These are phyloP conservation scores for Trichoderma gracile DNA, from an alignment of 2,329 filamentous ascomycete species.

Conservation along the genomic window DNA sequence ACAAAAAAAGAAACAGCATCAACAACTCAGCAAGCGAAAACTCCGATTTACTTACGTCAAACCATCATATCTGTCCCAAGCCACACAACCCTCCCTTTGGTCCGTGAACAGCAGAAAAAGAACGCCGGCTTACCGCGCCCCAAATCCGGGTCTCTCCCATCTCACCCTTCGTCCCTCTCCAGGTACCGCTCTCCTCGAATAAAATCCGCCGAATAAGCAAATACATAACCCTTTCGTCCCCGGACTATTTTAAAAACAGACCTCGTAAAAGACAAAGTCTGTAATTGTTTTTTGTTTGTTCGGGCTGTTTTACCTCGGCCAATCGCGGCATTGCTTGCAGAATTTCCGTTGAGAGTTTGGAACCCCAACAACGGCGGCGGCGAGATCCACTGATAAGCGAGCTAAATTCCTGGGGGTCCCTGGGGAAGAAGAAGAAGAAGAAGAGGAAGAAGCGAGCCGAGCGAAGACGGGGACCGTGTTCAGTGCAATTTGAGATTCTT, in stretches of 20 bases:
- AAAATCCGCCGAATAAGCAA: conserved; percentile 8
- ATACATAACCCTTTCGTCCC: background rate
- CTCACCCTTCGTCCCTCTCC: background rate
- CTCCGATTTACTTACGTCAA: too few relatives aligned
- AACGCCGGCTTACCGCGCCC: background rate
- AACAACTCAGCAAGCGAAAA: too few relatives aligned
- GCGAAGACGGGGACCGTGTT: too few relatives aligned
- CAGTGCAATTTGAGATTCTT: background rate
- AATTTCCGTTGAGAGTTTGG: conserved; percentile 12
- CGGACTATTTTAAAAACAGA: background rate
- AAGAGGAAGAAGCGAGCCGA: too few relatives aligned
- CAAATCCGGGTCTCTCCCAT: background rate
- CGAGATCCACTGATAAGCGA: conserved; percentile 22
- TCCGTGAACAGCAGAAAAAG: too few relatives aligned
- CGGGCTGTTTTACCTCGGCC: too few relatives aligned
- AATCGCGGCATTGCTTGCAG: background rate
- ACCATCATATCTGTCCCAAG: too few relatives aligned
- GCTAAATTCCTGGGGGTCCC: conserved; percentile 5
- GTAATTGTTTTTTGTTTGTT: background rate
- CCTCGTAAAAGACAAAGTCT: too few relatives aligned
- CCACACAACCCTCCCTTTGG: too few relatives aligned
- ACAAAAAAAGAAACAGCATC: too few relatives aligned
- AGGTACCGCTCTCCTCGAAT: background rate
- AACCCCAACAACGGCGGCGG: conserved; percentile 17
- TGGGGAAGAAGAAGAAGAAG: background rate